Base-by-base conservation (phyloP, 2,329 filamentous ascomycete genomes). In the Ceratocystiopsis sp. region DNA sequence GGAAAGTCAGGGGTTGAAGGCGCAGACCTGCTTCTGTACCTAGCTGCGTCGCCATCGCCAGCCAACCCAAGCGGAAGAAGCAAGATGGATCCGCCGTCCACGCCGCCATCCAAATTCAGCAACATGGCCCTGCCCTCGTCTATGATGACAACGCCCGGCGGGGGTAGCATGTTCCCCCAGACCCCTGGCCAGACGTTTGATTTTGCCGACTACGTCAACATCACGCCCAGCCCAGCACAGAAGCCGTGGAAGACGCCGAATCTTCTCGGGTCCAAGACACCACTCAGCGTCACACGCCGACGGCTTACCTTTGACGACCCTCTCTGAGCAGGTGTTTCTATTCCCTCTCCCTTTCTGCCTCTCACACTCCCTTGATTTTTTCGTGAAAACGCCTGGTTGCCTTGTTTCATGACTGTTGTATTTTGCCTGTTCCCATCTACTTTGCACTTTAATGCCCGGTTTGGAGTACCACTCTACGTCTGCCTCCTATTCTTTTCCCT, bases 141-240 rank as follows among this genome's bases (percentile, higher is more conserved):
- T 21, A 85, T 89, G 74, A 89, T 91, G 83, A 80, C 75, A n/a
- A 91, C 84, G 12, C 84, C 84, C 2, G 77, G 78, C 42, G 80
- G 78, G 36, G 73, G 74, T 48, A 80, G 77, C 54, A 54, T 80
- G 39, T 75, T 78, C 54, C 75, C 81, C 42, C 78, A 75, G 49
- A 96, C 89, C 1, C 89, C 89, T 0, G 80, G 80, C 15, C 82
- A 87, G 55, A 64, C 61, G 40, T 93, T 96, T 61, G 93, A 96
- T 64, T 93, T 96, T 63, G 77, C 86, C 42, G 91, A 98, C 57
- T 98, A 94, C 61, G 80, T 96, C 57, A 95, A 96, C 62, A 89
- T 96, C 58, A 94, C 91, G 8, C 91, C 91, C 0, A 94, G 85
- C 55, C 91, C 91, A 17, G 91, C 85, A 21, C 91, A 95, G 63